Evolutionary conservation across 208 protist species (phyloP), one percentile per base, ranked within the genome.

Genomic region (Acanthamoeba sp.): DNA sequence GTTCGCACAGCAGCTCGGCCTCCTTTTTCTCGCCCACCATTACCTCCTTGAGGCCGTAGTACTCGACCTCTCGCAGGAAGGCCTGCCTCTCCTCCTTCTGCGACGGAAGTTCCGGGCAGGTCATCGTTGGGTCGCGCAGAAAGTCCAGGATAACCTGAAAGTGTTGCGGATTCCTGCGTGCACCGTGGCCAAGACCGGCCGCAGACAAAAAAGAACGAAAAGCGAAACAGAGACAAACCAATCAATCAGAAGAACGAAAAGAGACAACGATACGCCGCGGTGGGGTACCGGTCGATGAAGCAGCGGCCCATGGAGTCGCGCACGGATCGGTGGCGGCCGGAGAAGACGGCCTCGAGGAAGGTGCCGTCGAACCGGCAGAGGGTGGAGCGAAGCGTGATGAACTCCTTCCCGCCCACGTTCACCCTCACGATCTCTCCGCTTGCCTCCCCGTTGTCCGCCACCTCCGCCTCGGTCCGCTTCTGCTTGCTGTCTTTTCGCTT

Each of bases 61-160:
- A 93, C 24, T 93, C 89, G 27, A 93, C 64, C 42, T 93, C 89
- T 7, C 89, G 62, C 36, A 93, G 45, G 62, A 93, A 84, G 45
- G 64, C 48, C 42, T 82, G 64, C 6, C 89, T 45, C 48, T 93
- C 69, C 34, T 82, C 64, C 42, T 36, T 52, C 36, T 93, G 48
- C 18, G 89, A 32, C 22, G 89, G 89, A 0, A 93, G 89, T 36
- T 93, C 89, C 27, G 89, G 89, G 45, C 48, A 59, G 1, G 89
- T 93, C 66, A 93, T 84, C 20, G 66, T 76, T 14, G 89, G 89
- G 50, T 93, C 89, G 1, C 89, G 62, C 29, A 93, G 64, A n/a
- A 93, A 93, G 89, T 93, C 89, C 64, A 93, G 34, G 24, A 93
- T 93, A 27, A 93, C 64, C 34, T 93, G 89, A 24, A 93, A 93